A percentile compares a stretch with the other conserved stretches of the same genome.
Evolutionary conservation across 1,139 yeast genomes (phyloP).

Genomic region (Scheffersomyces insectosa): DNA sequence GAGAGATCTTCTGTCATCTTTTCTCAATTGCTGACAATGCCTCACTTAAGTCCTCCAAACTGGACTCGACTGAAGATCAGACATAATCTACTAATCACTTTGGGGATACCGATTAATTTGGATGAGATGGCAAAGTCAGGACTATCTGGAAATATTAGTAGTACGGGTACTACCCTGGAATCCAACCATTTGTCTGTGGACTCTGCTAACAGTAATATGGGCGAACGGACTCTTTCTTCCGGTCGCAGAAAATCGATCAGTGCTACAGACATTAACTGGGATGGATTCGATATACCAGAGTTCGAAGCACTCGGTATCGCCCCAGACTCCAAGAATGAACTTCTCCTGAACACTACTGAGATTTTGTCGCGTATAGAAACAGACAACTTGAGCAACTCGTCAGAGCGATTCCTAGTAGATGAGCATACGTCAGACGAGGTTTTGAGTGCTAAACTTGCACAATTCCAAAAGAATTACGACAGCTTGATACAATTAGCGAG

Average conservation of each 20-base stretch:
- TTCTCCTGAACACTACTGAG: conserved; percentile 25
- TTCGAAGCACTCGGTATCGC: conserved; percentile 23
- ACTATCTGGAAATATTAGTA: background rate
- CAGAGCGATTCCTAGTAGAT: conserved; percentile 26
- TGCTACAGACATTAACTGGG: conserved; percentile 37
- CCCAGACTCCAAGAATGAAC: conserved; percentile 17
- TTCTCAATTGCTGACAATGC: conserved; percentile 38
- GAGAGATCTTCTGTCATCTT: conserved; percentile 30
- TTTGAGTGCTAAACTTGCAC: conserved; percentile 28
- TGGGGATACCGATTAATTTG: conserved; percentile 61
- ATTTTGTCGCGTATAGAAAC: conserved; percentile 34
- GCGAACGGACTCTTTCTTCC: conserved; percentile 8
- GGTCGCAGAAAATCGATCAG: conserved; percentile 19
- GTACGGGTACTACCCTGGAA: conserved; percentile 3
- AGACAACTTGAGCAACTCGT: conserved; percentile 37
- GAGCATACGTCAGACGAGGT: conserved; percentile 18
- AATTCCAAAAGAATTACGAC: conserved; percentile 27
- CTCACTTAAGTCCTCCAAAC: conserved; percentile 50
- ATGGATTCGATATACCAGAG: conserved; percentile 28
- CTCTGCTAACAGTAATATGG: conserved; percentile 3
- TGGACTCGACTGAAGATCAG: conserved; percentile 63
- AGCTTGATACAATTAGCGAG: conserved; percentile 39
- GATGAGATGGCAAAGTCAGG: conserved; percentile 42
- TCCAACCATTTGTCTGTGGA: conserved; percentile 5
- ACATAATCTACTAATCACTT: conserved; percentile 52